Evolutionary conservation across 768 basidiomycete genomes (phyloP).

Genomic region (Lactarius indigo): DNA sequence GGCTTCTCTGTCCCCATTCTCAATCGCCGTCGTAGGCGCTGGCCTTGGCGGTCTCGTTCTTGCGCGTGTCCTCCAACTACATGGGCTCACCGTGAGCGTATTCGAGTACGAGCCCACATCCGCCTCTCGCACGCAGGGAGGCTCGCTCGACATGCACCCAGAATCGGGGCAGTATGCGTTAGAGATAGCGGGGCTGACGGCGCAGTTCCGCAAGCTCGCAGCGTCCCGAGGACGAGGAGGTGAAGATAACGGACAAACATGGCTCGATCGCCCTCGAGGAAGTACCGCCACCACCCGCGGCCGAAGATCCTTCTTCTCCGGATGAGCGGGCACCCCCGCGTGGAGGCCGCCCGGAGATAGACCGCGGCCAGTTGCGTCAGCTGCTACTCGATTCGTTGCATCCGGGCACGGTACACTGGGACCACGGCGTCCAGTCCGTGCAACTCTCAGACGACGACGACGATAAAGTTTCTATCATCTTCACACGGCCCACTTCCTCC

Average conservation of each 20-base stretch:
- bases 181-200: conserved; percentile 4
- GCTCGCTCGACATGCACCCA: conserved; percentile 52
- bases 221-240: conserved; percentile 9
- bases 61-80: conserved; percentile 62
- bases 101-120: conserved; percentile 52
- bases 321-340: neutral
- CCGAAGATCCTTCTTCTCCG: neutral
- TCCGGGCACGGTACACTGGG: conserved; percentile 7
- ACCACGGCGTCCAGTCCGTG: conserved; percentile 1
- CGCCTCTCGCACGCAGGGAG: conserved; percentile 27
- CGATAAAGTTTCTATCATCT: conserved; percentile 3
- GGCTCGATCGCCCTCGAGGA: conserved; percentile 2
- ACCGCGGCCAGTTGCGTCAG: conserved; percentile 17
- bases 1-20: conserved; percentile 9
- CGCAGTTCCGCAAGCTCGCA: conserved; percentile 11
- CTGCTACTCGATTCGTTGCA: conserved; percentile 14
- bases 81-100: conserved; percentile 63
- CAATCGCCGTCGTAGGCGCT: conserved; percentile 17
- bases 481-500: neutral
- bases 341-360: conserved; percentile 10
- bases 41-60: conserved; percentile 46
- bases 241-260: conserved; percentile 2
- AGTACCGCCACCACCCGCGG: neutral
- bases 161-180: conserved; percentile 7
- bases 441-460: conserved; percentile 3